Base-by-base conservation (phyloP, 805 yeast genomes). In the Candida ipomoeae region DNA sequence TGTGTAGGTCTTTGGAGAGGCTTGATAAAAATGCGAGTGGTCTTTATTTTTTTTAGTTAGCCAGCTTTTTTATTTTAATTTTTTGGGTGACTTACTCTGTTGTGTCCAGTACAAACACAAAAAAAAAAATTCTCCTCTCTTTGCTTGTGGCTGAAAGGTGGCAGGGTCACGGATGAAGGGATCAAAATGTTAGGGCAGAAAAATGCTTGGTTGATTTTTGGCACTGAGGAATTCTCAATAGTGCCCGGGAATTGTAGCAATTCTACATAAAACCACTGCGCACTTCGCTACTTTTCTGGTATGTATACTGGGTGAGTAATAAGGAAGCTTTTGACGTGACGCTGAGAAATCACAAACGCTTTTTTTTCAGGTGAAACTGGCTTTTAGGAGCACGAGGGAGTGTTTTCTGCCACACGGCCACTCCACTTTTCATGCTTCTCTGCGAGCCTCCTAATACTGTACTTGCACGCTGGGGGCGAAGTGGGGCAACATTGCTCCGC, bases 21-120 rank as follows among this genome's bases (percentile, higher is more conserved):
- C 23, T 15, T 13, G 51, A 44, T 20, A 40, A 39, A 20, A 42
- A 42, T 42, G 45, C 45, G 45, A 34, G 38, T 42, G 38, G 31
- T 42, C n/a, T 31, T 40, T 29, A 41, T 41, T 42, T 42, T 42
- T 42, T 42, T 42, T 33, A 15, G 45, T 39, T 17, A 33, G 45
- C 40, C 40, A 21, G 40, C 46, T 31, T 35, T 23, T 34, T 35
- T 35, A 23, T 36, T 44, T 29, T 15, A 11, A n/a, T 34, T 41
- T 40, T 41, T 41, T 41, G 15, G n/a, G 23, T 41, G 29, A 18
- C 37, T 41, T 40, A 29, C 23, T 41, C 45, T 41, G 29, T 26
- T 41, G 13, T 41, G 13, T 15, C 29, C 14, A 8, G n/a, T 21
- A 18, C 41, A 39, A 39, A 11, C 21, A 21, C n/a, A 37, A 37